Evolutionary conservation across 371 early-diverging fungal genomes (phyloP).

Genomic region (Amoeboaphelidium protococcarum): DNA sequence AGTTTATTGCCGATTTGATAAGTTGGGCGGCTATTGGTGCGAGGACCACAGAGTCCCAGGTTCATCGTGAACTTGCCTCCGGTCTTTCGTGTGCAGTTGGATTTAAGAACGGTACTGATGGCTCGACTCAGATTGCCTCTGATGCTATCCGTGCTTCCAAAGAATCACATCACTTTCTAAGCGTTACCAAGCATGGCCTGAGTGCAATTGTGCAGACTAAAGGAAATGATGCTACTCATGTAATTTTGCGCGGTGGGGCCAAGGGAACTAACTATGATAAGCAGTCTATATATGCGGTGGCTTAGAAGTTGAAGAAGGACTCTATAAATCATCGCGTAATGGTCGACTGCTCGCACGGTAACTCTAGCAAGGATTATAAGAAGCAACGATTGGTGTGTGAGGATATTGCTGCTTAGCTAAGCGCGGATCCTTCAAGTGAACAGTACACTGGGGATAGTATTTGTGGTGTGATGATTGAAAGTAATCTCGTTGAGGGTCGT

Average conservation of each 20-base stretch:
- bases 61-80: constrained; percentile 77
- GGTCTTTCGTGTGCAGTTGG: constrained; percentile 83
- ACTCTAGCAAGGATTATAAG: constrained; percentile 40
- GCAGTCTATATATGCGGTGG: constrained; percentile 28
- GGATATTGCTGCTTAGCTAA: too few species aligned
- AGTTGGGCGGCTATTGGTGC: constrained; percentile 87
- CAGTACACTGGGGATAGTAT: too few species aligned
- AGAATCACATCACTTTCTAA: constrained; percentile 62
- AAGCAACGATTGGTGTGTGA: constrained; percentile 54
- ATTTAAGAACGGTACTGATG: constrained; percentile 89
- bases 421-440: constrained; percentile 37
- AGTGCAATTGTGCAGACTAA: constrained; percentile 63
- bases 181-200: constrained; percentile 77
- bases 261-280: constrained; percentile 61
- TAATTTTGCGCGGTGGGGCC: constrained; percentile 67
- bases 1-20: constrained; percentile 68
- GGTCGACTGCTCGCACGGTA: constrained; percentile 86
- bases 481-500: constrained; percentile 53
- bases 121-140: constrained; percentile 53
- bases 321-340: constrained; percentile 36
- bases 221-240: constrained; percentile 58
- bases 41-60: neutral
- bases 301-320: constrained; percentile 28
- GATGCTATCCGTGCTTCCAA: constrained; percentile 73
- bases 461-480: constrained; percentile 81